Base-by-base conservation (phyloP, 2,329 filamentous ascomycete genomes). In the Hortaea sp. region DNA sequence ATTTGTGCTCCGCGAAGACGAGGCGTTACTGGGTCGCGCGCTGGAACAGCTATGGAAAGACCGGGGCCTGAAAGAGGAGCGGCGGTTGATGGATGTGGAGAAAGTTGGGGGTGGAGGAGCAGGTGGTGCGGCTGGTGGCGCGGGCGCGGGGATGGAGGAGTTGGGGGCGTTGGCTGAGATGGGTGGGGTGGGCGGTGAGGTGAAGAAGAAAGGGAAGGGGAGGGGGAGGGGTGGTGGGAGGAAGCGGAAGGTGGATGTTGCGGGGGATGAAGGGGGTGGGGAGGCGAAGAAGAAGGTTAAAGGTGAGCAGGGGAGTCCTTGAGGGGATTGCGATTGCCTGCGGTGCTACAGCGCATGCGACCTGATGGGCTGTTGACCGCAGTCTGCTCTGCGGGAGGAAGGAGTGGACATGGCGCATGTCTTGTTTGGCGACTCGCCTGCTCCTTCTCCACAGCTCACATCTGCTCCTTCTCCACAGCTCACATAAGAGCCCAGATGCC, bases 1-100 rank as follows among this genome's bases (percentile, higher is more conserved):
- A 61, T 98, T 94, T 67, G 88, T 88, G 35, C 79, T 97, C 56
- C 79, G 92, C 30, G 80, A 85, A 53, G 94, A 97, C 60, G 82
- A 85, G 6, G 74, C 78, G 49, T 94, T 94, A 63, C 73, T 97
- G 39, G 92, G 92, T 42, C 82, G 90, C 59, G 88, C 97, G 45
- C 81, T 87, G 63, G 88, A 95, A 69, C 79, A 94, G 61, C 77
- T 95, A 55, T 84, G 87, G 66, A 89, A 90, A 74, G 88, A 94
- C 57, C 82, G 82, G 62, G 82, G 88, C 62, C 81, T 97, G 52
- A 92, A 92, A 64, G 79, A 84, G 59, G 84, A 86, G 44, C 75
- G 88, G 51, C 88, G 89, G 70, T 78, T 81, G 44, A 78, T 89
- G 54, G 77, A 82, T 59, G 78, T 69, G 43, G 82, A 83, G 55